Percentiles rank a stretch among this genome's conserved stretches.
Evolutionary conservation across 805 yeast species (phyloP).

Genomic region (Zygosaccharomyces bailii): DNA sequence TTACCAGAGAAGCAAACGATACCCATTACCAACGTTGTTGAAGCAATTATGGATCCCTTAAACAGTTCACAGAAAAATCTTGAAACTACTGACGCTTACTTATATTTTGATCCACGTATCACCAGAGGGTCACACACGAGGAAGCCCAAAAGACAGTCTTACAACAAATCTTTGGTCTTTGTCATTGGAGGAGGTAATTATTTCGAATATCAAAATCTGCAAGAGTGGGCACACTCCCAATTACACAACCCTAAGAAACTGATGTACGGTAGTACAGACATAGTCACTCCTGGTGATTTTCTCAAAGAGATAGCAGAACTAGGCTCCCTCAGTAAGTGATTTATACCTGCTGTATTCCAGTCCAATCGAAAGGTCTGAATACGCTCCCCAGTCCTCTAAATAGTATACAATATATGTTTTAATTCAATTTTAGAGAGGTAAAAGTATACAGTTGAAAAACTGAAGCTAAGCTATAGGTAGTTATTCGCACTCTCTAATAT

Average conservation of each 20-base stretch:
- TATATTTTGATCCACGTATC: slow-evolving; percentile 82
- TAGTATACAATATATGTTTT: too few species aligned
- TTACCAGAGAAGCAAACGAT: slow-evolving; percentile 84
- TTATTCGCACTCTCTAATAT: slow-evolving; percentile 46
- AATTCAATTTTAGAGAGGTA: not conserved
- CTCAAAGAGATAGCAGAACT: slow-evolving; percentile 60
- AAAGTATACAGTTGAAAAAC: not conserved
- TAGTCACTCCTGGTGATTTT: slow-evolving; percentile 66
- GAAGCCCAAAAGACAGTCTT: slow-evolving; percentile 80
- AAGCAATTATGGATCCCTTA: slow-evolving; percentile 83
- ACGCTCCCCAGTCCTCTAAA: too few species aligned
- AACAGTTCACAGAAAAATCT: slow-evolving; percentile 60
- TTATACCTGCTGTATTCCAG: too few species aligned
- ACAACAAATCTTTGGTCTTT: slow-evolving; percentile 80
- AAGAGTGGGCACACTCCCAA: slow-evolving; percentile 68
- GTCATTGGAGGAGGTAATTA: slow-evolving; percentile 97
- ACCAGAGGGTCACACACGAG: slow-evolving; percentile 86
- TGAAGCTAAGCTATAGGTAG: slow-evolving; percentile 29
- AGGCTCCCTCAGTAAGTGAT: slow-evolving; percentile 31
- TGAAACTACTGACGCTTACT: slow-evolving; percentile 79
- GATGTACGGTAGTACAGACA: slow-evolving; percentile 82
- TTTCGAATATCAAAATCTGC: slow-evolving; percentile 88
- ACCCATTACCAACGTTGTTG: slow-evolving; percentile 87
- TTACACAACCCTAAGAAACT: slow-evolving; percentile 50
- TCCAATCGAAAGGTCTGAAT: too few species aligned